Conservation (phyloP, 2,329 filamentous ascomycete species). For the Elsinoe ampelina region DNA sequence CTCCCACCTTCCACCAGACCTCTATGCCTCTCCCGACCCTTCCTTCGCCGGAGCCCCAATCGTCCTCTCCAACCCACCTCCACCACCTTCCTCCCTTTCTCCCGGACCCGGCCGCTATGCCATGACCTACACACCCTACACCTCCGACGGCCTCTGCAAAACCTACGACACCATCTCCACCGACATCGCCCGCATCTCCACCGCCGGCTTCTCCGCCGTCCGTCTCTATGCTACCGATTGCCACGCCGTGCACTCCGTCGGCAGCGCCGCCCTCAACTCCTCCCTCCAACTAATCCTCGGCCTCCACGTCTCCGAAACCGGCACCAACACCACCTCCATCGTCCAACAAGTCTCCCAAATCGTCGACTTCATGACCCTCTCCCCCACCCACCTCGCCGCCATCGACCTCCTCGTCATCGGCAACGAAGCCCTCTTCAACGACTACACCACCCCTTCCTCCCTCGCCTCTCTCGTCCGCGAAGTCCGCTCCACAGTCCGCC, state of each 20-base stretch:
- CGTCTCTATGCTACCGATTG: slow-evolving; percentile 94
- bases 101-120: slow-evolving; percentile 12
- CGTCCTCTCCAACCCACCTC: slow-evolving; percentile 7
- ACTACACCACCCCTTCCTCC: slow-evolving; percentile 52
- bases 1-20: slow-evolving; percentile 1
- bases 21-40: slow-evolving; percentile 8
- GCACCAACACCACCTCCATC: slow-evolving; percentile 51
- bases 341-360: slow-evolving; percentile 54
- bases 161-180: slow-evolving; percentile 28
- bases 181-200: slow-evolving; percentile 36
- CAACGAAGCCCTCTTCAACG: slow-evolving; percentile 82
- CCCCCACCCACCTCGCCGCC: slow-evolving; percentile 60
- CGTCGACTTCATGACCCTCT: slow-evolving; percentile 60
- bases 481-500: slow-evolving; percentile 4
- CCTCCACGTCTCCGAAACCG: slow-evolving; percentile 65
- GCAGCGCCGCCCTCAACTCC: slow-evolving; percentile 54
- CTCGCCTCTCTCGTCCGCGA: slow-evolving; percentile 43
- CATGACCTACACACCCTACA: slow-evolving; percentile 38
- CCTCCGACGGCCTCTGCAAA: slow-evolving; percentile 35
- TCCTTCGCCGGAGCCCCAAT: slow-evolving; percentile 12
- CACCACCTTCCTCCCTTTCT: slow-evolving; percentile 7
- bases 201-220: slow-evolving; percentile 50
- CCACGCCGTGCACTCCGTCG: slow-evolving; percentile 66
- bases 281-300: slow-evolving; percentile 76
- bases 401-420: slow-evolving; percentile 76